Conservation (phyloP, 176 grass and related monocot genomes). For the Cenchrus purpureus region DNA sequence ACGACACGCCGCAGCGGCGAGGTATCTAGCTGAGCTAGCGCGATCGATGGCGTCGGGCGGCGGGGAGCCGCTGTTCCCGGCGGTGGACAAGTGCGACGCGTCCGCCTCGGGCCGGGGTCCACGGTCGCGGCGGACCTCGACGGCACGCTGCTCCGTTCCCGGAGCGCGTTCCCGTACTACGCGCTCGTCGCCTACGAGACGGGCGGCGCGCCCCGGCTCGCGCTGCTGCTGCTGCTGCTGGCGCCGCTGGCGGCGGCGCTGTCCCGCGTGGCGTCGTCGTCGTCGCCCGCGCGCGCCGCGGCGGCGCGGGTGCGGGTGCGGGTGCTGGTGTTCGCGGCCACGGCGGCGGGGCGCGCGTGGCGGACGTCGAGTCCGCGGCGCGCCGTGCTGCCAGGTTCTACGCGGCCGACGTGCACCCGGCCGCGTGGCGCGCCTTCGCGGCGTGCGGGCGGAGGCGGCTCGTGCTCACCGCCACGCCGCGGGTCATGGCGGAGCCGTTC, state of each 20-base stretch:
- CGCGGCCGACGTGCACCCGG: slow-evolving; percentile 51
- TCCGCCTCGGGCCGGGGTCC: slow-evolving; percentile 28
- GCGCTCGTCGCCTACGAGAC: slow-evolving; percentile 75
- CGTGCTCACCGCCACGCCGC: slow-evolving; percentile 47
- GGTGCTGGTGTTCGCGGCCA: slow-evolving; percentile 63
- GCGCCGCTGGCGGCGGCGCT: slow-evolving; percentile 51
- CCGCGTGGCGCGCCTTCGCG: slow-evolving; percentile 53
- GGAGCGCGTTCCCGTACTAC: slow-evolving; percentile 68
- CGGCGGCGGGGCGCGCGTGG: slow-evolving; percentile 54
- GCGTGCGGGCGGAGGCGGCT: slow-evolving; percentile 26
- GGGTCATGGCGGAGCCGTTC: slow-evolving; percentile 79
- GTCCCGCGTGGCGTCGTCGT: slow-evolving; percentile 38
- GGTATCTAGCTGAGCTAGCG: neutral
- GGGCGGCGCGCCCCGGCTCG: slow-evolving; percentile 59
- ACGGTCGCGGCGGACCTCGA: slow-evolving; percentile 69
- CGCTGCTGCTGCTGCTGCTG: slow-evolving; percentile 58
- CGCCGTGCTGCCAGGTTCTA: slow-evolving; percentile 77
- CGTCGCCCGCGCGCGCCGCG: slow-evolving; percentile 38
- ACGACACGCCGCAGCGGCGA: neutral
- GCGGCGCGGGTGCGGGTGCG: slow-evolving; percentile 37
- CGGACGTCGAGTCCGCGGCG: slow-evolving; percentile 63
- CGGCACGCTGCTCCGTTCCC: slow-evolving; percentile 61
- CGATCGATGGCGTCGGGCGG: slow-evolving; percentile 21
- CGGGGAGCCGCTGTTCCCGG: slow-evolving; percentile 43
- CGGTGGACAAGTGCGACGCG: slow-evolving; percentile 61